Percentiles rank a stretch among this genome's conserved stretches.
Conservation (phyloP, 1,284 basidiomycete species). For the Tremellales sp. region DNA sequence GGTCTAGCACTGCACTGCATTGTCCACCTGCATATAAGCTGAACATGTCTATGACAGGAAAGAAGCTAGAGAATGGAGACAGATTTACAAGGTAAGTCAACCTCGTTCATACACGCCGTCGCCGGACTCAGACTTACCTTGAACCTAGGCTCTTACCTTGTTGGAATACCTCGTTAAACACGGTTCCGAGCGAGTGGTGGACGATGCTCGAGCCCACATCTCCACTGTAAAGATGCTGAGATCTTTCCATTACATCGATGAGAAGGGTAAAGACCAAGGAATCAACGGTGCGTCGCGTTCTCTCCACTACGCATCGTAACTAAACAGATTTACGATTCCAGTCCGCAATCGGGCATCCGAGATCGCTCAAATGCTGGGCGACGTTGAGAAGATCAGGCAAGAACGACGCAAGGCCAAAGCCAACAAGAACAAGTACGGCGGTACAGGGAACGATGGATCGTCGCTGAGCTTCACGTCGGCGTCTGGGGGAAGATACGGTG, state of each 20-base stretch:
- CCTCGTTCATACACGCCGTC: neutral
- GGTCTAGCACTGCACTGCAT: constrained; percentile 59
- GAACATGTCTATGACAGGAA: constrained; percentile 68
- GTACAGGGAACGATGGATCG: constrained; percentile 74
- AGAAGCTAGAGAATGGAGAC: constrained; percentile 95
- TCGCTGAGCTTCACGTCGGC: constrained; percentile 47
- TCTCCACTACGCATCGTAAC: neutral
- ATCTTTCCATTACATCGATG: constrained; percentile 98
- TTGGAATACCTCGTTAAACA: constrained; percentile 96
- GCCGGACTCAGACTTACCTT: constrained; percentile 3
- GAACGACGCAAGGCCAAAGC: constrained; percentile 90
- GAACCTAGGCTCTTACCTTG: constrained; percentile 77
- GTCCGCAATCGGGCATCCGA: constrained; percentile 93
- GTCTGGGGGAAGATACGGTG: constrained; percentile 63
- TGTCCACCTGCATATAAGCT: constrained; percentile 54
- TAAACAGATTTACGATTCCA: constrained; percentile 39
- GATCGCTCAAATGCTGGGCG: constrained; percentile 79
- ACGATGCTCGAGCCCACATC: constrained; percentile 91
- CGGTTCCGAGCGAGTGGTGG: constrained; percentile 96
- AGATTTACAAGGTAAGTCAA: constrained; percentile 86
- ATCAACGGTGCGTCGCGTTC: constrained; percentile 72
- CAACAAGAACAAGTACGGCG: constrained; percentile 90
- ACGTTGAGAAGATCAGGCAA: constrained; percentile 82
- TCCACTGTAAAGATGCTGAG: constrained; percentile 96
- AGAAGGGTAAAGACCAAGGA: constrained; percentile 99